phyloP scores from a whole-genome alignment of 352 stramenopile genomes.

The Phytophthora brassicae region DNA sequence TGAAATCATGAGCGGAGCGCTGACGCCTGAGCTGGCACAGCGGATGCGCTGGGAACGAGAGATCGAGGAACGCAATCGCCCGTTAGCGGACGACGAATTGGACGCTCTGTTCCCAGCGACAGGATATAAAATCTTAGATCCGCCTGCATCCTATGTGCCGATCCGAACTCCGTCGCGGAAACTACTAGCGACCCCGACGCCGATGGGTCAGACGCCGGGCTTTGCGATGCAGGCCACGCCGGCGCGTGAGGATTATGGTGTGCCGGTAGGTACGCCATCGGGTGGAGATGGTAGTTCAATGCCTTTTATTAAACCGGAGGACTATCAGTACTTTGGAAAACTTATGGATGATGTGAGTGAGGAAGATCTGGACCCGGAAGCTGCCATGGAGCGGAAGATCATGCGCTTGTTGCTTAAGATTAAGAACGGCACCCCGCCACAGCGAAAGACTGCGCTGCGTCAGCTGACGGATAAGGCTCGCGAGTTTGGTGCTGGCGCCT shows the following conservation, averaged over 20 bases:
- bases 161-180: constrained; percentile 95
- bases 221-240: constrained; percentile 88
- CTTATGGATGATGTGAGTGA: constrained; percentile 94
- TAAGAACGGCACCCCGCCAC: constrained; percentile 98
- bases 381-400: constrained; percentile 97
- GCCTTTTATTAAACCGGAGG: constrained; percentile 98
- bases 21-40: constrained; percentile 92
- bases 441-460: constrained; percentile 95
- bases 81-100: constrained; percentile 95
- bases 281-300: constrained; percentile 79
- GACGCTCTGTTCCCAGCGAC: constrained; percentile 96
- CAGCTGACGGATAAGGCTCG: constrained; percentile 98
- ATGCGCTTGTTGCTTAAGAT: constrained; percentile 99
- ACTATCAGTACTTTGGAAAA: constrained; percentile 98
- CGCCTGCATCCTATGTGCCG: constrained; percentile 94
- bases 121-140: constrained; percentile 95
- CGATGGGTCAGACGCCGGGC: constrained; percentile 91
- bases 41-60: constrained; percentile 94
- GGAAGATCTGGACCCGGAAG: constrained; percentile 88
- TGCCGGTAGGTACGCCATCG: constrained; percentile 64
- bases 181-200: constrained; percentile 95
- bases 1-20: constrained; percentile 61
- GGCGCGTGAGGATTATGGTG: constrained; percentile 76
- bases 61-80: constrained; percentile 96
- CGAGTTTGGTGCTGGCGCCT: constrained; percentile 94